Base-by-base conservation (phyloP, 306 rosid species). In the Styphnolobium japonicum region DNA sequence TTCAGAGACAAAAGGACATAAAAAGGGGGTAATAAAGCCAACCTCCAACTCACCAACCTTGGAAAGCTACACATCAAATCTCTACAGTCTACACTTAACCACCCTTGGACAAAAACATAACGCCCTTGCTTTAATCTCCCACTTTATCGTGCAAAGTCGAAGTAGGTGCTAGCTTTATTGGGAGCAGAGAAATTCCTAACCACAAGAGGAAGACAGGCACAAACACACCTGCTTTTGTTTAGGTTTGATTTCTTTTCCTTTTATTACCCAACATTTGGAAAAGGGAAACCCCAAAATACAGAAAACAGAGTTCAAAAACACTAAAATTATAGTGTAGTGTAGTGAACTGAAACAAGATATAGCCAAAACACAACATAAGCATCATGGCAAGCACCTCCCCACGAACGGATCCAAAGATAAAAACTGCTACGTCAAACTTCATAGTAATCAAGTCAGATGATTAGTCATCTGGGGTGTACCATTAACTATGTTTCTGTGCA, bases 91-190 rank as follows among this genome's bases (percentile, higher is more conserved):
- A 69, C 40, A 34, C 49, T 27, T 51, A 71, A 39, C 29, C 11
- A 77, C 49, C 4, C 8, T 18, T 16, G 27, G 57, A 7, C 14
- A 48, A 56, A 43, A 80, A 40, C 84, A 52, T 14, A 86, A 68
- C 75, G 85, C 83, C 85, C 84, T 72, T 75, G 36, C 77, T 79
- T 80, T 73, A 62, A 63, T 80, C 55, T 40, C 58, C 66, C 72
- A 46, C 83, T 85, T 88, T 77, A 77, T 64, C 83, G 60, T 72
- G 39, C 78, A 87, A 67, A 75, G 76, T 85, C 18, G 70, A 14
- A 40, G 85, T 83, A 48, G 84, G 77, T 83, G 80, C 69, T 58
- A 40, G 19, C 86, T 81, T 87, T 89, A 86, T 85, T 14, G 81
- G 83, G 78, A 75, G 76, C 66, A 39, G 85, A 81, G 86, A 83